phyloP scores from a whole-genome alignment of 2,329 filamentous ascomycete genomes.

The Dothidotthia symphoricarpi region DNA sequence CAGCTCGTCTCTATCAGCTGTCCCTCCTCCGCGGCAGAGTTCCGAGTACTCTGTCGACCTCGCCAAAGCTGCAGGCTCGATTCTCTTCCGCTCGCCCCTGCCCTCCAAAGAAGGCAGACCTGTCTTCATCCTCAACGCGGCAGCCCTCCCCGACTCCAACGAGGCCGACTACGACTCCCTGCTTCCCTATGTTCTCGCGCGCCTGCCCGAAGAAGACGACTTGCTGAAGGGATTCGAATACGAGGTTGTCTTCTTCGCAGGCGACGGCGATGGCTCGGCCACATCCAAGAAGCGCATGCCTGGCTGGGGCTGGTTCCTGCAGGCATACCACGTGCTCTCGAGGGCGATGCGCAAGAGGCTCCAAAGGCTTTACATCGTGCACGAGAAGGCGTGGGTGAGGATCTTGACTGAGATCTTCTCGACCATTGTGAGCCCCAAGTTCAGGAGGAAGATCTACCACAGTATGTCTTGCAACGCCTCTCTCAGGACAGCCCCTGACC shows the following conservation, averaged over 20 bases:
- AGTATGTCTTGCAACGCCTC: constrained; percentile 32
- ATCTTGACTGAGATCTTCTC: constrained; percentile 57
- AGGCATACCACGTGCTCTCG: constrained; percentile 57
- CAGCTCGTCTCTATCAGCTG: constrained; percentile 48
- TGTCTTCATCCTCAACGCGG: constrained; percentile 56
- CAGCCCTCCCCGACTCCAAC: constrained; percentile 55
- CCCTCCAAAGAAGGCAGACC: constrained; percentile 52
- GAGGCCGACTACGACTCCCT: constrained; percentile 56
- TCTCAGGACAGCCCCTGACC: constrained; percentile 11
- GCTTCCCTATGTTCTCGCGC: constrained; percentile 55
- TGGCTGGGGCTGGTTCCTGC: constrained; percentile 57
- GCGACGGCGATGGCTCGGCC: constrained; percentile 49
- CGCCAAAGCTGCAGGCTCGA: constrained; percentile 52
- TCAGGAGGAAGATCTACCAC: constrained; percentile 58
- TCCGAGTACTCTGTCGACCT: constrained; percentile 50
- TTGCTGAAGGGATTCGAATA: constrained; percentile 55
- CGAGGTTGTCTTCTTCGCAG: constrained; percentile 58
- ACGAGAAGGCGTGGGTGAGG: constrained; percentile 57
- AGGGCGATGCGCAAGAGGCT: constrained; percentile 56
- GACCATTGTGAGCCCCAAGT: constrained; percentile 58
- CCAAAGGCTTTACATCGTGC: constrained; percentile 57
- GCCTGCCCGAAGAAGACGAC: constrained; percentile 57
- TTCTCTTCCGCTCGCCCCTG: constrained; percentile 55
- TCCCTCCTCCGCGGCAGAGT: constrained; percentile 47
- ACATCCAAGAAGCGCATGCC: constrained; percentile 51